phyloP scores from a whole-genome alignment of 1,284 basidiomycete species.

The Melampsora occidentalis region DNA sequence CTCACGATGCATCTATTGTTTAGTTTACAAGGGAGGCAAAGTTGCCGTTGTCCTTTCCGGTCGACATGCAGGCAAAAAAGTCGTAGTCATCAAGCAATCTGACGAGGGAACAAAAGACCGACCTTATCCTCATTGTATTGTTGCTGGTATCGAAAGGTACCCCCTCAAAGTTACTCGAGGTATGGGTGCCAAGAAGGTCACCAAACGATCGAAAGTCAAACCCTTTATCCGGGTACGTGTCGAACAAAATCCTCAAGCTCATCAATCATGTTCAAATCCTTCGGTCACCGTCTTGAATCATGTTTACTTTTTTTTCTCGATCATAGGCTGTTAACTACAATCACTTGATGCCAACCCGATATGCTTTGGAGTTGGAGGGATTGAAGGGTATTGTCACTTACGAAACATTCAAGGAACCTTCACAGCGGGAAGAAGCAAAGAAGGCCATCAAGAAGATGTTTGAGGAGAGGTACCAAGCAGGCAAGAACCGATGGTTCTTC shows the following conservation, averaged over 20 bases:
- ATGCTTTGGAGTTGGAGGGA: slow-evolving; percentile 86
- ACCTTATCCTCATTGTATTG: slow-evolving; percentile 91
- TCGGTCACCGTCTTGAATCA: background rate
- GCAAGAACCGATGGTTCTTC: slow-evolving; percentile 97
- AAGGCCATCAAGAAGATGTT: slow-evolving; percentile 92
- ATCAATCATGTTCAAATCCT: background rate
- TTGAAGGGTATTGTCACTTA: slow-evolving; percentile 76
- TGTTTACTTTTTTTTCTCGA: background rate
- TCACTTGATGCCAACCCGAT: slow-evolving; percentile 95
- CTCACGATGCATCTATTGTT: background rate
- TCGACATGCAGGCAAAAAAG: slow-evolving; percentile 91
- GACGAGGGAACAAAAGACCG: slow-evolving; percentile 85
- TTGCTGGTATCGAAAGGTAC: slow-evolving; percentile 93
- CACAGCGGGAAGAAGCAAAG: slow-evolving; percentile 87
- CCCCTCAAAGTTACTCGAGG: slow-evolving; percentile 90
- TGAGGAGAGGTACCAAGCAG: slow-evolving; percentile 83
- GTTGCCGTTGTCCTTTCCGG: slow-evolving; percentile 93
- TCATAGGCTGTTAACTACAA: slow-evolving; percentile 84
- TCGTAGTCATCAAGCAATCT: slow-evolving; percentile 80
- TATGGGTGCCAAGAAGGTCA: slow-evolving; percentile 92
- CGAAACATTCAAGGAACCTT: slow-evolving; percentile 92
- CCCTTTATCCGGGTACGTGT: slow-evolving; percentile 90
- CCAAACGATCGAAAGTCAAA: slow-evolving; percentile 88
- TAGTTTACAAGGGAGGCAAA: slow-evolving; percentile 55
- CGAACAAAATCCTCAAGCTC: background rate